Percentiles rank a stretch among this genome's conserved stretches.
These are phyloP conservation scores for Aspergillus fumigatiaffinis DNA, from an alignment of 2,329 filamentous ascomycete genomes.

Conservation along the genomic window DNA sequence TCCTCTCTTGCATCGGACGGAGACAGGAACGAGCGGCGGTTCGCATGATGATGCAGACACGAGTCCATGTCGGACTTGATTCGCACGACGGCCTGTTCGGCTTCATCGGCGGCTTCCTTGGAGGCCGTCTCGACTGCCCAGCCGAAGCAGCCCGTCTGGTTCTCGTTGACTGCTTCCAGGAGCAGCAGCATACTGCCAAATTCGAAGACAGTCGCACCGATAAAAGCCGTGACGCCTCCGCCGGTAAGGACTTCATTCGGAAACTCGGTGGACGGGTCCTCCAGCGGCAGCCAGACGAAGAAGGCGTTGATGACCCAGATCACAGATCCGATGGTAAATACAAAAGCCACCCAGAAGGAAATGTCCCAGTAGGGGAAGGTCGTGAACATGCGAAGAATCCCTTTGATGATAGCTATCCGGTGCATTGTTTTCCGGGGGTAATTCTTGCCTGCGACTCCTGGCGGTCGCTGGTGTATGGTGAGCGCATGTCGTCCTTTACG, in stretches of 20 bases:
- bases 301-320: conserved; percentile 60
- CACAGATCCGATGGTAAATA: conserved; percentile 53
- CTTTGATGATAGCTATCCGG: conserved; percentile 27
- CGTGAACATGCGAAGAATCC: conserved; percentile 48
- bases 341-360: conserved; percentile 51
- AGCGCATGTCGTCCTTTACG: conserved; percentile 47
- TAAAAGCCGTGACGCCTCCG: conserved; percentile 60
- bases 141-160: conserved; percentile 62
- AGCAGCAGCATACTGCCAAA: conserved; percentile 60
- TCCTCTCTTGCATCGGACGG: not conserved
- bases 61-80: conserved; percentile 15
- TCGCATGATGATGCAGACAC: conserved; percentile 43
- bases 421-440: conserved; percentile 34
- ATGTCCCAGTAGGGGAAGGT: conserved; percentile 55
- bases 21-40: conserved; percentile 26
- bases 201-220: conserved; percentile 67
- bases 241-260: conserved; percentile 49
- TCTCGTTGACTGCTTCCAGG: conserved; percentile 66
- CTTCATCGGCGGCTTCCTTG: conserved; percentile 24
- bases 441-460: conserved; percentile 16
- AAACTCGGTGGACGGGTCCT: conserved; percentile 52
- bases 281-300: conserved; percentile 60
- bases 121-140: conserved; percentile 59
- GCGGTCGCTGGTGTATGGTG: conserved; percentile 24
- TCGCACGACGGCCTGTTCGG: conserved; percentile 5